These are phyloP conservation scores for Trichomonas tenax DNA, from an alignment of 208 protist species.

Conservation along the genomic window DNA sequence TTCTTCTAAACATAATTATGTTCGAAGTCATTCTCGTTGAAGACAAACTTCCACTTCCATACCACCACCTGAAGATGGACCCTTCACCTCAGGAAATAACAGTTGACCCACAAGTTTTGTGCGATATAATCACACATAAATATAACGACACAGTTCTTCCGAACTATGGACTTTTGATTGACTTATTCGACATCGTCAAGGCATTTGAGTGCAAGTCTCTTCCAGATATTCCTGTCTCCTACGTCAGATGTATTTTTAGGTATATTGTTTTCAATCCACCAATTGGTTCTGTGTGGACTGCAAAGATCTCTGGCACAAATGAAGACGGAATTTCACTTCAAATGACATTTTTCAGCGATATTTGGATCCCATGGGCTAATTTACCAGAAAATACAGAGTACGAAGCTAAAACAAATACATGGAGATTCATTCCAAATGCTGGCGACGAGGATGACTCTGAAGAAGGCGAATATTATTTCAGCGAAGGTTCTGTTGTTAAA, in stretches of 20 bases:
- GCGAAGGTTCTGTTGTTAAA: background rate
- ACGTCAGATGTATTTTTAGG: background rate
- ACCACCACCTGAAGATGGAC: background rate
- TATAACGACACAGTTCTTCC: background rate
- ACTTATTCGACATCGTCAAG: background rate
- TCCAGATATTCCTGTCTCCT: background rate
- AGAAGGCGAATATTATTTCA: background rate
- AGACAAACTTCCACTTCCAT: background rate
- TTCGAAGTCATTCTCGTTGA: background rate
- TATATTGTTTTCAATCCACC: slow-evolving; percentile 18
- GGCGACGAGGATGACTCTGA: background rate
- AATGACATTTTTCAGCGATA: background rate
- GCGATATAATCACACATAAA: background rate
- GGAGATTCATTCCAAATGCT: background rate
- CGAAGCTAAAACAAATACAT: background rate
- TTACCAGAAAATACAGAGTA: background rate
- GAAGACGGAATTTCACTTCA: background rate
- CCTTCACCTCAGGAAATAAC: background rate
- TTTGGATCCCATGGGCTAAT: background rate
- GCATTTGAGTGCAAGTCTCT: background rate
- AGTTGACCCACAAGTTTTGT: background rate
- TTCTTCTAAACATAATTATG: background rate
- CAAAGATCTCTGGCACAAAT: background rate
- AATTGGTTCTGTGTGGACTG: background rate
- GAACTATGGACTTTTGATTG: background rate